Percentiles rank a stretch among this genome's conserved stretches.
phyloP scores from a whole-genome alignment of 2,329 filamentous ascomycete genomes.

The Neophaeococcomyces aloes region DNA sequence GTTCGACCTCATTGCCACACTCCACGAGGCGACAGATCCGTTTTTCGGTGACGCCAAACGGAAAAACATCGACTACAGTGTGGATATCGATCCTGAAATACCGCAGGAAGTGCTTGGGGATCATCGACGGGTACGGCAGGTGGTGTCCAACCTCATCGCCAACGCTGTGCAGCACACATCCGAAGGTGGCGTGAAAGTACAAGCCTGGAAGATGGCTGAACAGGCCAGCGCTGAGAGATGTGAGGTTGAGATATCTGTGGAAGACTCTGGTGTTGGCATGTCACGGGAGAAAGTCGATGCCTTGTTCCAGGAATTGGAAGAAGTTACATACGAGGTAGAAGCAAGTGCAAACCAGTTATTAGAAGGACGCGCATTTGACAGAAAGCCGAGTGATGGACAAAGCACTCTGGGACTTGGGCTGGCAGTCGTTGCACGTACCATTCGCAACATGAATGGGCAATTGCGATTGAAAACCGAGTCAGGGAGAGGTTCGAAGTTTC shows the following conservation, averaged over 20 bases:
- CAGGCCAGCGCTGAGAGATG: constrained; percentile 44
- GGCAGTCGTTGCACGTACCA: constrained; percentile 75
- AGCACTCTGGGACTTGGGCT: constrained; percentile 65
- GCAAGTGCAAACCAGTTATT: constrained; percentile 53
- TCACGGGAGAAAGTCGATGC: constrained; percentile 46
- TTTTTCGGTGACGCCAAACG: constrained; percentile 64
- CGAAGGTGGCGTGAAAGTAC: constrained; percentile 57
- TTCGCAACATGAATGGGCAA: constrained; percentile 86
- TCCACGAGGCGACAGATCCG: constrained; percentile 66
- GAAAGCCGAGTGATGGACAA: constrained; percentile 29
- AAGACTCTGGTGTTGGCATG: constrained; percentile 65
- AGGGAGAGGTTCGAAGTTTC: constrained; percentile 71
- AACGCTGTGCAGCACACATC: constrained; percentile 75
- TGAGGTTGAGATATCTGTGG: constrained; percentile 61
- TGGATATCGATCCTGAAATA: constrained; percentile 56
- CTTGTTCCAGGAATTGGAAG: constrained; percentile 51
- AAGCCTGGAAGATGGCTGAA: constrained; percentile 48
- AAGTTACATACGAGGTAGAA: constrained; percentile 55
- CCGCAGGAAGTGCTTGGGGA: constrained; percentile 67
- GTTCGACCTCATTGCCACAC: constrained; percentile 60
- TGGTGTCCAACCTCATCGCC: constrained; percentile 69
- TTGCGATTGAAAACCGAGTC: constrained; percentile 73
- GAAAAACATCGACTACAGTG: constrained; percentile 61
- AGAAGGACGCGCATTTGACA: constrained; percentile 33
- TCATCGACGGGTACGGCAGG: constrained; percentile 67